These are phyloP conservation scores for Cytospora chrysosperma DNA, from an alignment of 2,329 filamentous ascomycete species.

Conservation along the genomic window DNA sequence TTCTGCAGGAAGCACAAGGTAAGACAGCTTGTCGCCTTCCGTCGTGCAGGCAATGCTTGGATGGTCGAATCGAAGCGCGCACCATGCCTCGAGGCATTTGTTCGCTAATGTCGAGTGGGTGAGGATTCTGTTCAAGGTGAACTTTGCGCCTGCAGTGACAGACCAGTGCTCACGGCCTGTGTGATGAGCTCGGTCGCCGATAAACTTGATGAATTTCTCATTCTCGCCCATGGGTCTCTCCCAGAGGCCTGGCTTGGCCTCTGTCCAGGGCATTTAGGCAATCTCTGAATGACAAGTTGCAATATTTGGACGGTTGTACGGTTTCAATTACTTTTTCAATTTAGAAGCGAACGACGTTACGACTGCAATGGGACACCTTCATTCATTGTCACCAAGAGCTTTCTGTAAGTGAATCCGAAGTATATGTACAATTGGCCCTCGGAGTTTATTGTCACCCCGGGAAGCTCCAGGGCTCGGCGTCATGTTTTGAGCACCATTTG, in stretches of 20 bases:
- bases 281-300: too few species aligned
- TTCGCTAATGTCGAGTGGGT: neutral
- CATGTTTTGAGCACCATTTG: too few species aligned
- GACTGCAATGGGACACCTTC: too few species aligned
- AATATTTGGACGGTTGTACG: too few species aligned
- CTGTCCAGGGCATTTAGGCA: too few species aligned
- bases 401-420: too few species aligned
- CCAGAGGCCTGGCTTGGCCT: neutral
- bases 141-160: neutral
- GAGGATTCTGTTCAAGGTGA: neutral
- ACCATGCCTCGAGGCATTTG: neutral
- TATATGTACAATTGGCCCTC: too few species aligned
- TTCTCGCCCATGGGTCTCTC: neutral
- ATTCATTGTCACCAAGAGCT: too few species aligned
- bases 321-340: too few species aligned
- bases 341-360: too few species aligned
- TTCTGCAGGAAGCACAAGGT: neutral
- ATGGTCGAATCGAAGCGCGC: neutral
- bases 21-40: neutral
- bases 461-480: too few species aligned
- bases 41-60: neutral
- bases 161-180: neutral
- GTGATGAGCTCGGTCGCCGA: neutral
- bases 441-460: too few species aligned
- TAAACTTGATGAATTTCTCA: neutral